Conservation (phyloP, 441 rosid genomes). For the Omphalea diandra region DNA sequence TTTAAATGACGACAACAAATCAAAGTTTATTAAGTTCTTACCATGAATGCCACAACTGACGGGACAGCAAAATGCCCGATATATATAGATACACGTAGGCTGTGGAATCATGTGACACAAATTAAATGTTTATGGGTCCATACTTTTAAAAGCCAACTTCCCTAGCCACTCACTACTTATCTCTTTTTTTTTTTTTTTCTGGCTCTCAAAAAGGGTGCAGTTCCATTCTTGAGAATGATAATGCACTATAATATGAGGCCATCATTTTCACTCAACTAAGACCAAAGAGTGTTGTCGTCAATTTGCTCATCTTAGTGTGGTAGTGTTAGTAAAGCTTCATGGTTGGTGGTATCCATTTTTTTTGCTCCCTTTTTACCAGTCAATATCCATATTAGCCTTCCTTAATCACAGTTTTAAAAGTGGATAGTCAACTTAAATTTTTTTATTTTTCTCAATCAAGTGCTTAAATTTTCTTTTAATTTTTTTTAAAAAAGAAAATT, state of each 20-base stretch:
- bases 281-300: background rate
- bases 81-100: background rate
- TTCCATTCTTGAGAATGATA: slow-evolving; percentile 15
- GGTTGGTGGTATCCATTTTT: slow-evolving; percentile 25
- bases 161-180: slow-evolving; percentile 10
- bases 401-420: background rate
- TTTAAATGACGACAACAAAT: too few species aligned
- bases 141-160: background rate
- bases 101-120: background rate
- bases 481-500: background rate
- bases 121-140: background rate
- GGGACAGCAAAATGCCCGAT: background rate
- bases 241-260: background rate
- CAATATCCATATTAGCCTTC: background rate
- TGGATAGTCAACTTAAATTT: too few species aligned
- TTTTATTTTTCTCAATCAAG: background rate
- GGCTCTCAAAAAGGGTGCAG: background rate
- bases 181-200: background rate
- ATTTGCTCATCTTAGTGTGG: background rate
- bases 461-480: background rate
- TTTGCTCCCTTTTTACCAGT: slow-evolving; percentile 22
- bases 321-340: background rate
- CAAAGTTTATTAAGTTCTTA: too few species aligned
- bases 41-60: background rate
- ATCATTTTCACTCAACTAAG: slow-evolving; percentile 10